These are phyloP conservation scores for Hemileccinum rubropunctum DNA, from an alignment of 768 basidiomycete species.

Conservation along the genomic window DNA sequence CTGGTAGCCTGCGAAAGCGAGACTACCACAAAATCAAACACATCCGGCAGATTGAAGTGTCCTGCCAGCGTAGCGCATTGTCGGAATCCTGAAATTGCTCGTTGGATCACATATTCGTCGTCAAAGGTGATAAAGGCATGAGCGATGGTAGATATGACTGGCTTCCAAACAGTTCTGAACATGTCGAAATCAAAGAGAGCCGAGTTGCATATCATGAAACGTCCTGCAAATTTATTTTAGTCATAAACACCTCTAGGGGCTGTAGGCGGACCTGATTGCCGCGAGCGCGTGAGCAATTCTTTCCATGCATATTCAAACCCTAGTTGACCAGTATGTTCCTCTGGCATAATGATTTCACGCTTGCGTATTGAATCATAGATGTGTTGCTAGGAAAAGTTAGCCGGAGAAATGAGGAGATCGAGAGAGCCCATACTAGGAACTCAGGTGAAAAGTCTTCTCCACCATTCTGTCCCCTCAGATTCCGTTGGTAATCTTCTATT, in stretches of 20 bases:
- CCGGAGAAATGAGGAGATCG: neutral
- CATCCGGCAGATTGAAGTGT: slow-evolving; percentile 86
- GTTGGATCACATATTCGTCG: slow-evolving; percentile 95
- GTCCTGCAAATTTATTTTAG: slow-evolving; percentile 48
- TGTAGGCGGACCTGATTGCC: slow-evolving; percentile 62
- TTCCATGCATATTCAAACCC: slow-evolving; percentile 99
- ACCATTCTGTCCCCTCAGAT: slow-evolving; percentile 90
- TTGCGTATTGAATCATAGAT: slow-evolving; percentile 95
- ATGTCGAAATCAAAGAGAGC: slow-evolving; percentile 83
- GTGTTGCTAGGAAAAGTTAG: slow-evolving; percentile 52
- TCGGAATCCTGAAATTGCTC: slow-evolving; percentile 92
- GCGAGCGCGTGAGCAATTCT: slow-evolving; percentile 79
- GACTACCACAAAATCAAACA: slow-evolving; percentile 94
- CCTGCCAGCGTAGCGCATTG: slow-evolving; percentile 94
- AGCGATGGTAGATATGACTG: slow-evolving; percentile 90
- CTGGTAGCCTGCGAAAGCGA: slow-evolving; percentile 92
- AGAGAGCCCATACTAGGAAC: slow-evolving; percentile 61
- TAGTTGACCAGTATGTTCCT: slow-evolving; percentile 93
- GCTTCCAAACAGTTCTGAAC: slow-evolving; percentile 93
- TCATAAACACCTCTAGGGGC: slow-evolving; percentile 1
- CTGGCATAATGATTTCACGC: slow-evolving; percentile 94
- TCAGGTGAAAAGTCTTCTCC: slow-evolving; percentile 79
- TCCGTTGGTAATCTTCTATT: slow-evolving; percentile 89
- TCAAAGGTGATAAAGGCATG: slow-evolving; percentile 95
- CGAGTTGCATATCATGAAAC: slow-evolving; percentile 70